Evolutionary conservation across 1,139 yeast genomes (phyloP).

Genomic region (Yamadazyma buinensis): DNA sequence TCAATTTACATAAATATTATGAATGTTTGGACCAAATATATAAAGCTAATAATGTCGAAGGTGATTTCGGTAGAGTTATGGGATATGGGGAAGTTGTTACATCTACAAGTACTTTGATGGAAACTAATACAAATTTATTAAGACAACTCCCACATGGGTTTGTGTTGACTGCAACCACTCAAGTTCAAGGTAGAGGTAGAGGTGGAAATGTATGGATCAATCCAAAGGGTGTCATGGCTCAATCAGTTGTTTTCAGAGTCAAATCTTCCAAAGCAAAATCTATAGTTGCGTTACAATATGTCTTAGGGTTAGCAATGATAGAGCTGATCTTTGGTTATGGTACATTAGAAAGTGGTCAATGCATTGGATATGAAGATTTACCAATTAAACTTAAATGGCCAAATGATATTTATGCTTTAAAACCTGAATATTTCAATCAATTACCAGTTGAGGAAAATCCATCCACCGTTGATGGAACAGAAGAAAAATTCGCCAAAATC

Average conservation of each 20-base stretch:
- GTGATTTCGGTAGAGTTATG: slow-evolving; percentile 57
- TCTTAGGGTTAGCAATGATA: slow-evolving; percentile 78
- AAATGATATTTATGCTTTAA: slow-evolving; percentile 78
- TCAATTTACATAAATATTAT: slow-evolving; percentile 60
- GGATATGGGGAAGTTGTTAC: slow-evolving; percentile 88
- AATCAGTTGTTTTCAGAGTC: slow-evolving; percentile 64
- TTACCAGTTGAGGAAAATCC: slow-evolving; percentile 16
- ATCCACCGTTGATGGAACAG: slow-evolving; percentile 37
- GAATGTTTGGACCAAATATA: slow-evolving; percentile 33
- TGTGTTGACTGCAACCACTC: slow-evolving; percentile 73
- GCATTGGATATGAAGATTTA: slow-evolving; percentile 62
- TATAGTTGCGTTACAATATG: slow-evolving; percentile 81
- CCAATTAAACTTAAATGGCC: slow-evolving; percentile 96
- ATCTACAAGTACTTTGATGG: slow-evolving; percentile 79
- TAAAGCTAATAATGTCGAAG: slow-evolving; percentile 15
- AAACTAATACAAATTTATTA: slow-evolving; percentile 61
- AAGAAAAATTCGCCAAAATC: slow-evolving; percentile 62
- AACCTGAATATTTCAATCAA: slow-evolving; percentile 50
- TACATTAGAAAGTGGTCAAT: slow-evolving; percentile 35
- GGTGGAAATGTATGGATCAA: slow-evolving; percentile 96
- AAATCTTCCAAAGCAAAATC: slow-evolving; percentile 28
- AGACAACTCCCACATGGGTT: slow-evolving; percentile 66
- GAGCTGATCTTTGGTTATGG: slow-evolving; percentile 69
- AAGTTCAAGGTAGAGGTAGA: slow-evolving; percentile 88
- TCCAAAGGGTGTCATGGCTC: slow-evolving; percentile 88